Conservation (phyloP, 2,329 filamentous ascomycete species). For the Bertia moriformis region DNA sequence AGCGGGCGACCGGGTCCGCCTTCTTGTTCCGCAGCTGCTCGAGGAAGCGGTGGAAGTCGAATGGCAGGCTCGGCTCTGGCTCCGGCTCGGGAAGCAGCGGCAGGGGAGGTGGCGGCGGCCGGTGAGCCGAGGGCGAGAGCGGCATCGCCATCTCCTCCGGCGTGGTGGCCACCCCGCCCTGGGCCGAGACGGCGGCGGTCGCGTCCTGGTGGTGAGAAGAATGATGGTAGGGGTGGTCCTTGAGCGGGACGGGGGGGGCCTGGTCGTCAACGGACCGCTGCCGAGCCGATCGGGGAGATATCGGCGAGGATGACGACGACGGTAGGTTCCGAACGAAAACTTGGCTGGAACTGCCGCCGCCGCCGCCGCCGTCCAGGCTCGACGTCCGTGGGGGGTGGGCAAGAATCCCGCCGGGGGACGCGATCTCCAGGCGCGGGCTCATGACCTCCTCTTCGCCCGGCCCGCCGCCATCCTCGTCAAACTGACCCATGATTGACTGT, state of each 20-base stretch:
- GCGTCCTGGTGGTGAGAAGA: too few relatives aligned
- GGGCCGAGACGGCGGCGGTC: conserved; percentile 21
- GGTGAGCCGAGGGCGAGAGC: conserved; percentile 31
- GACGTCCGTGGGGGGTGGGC: conserved; percentile 73
- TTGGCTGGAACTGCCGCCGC: conserved; percentile 16
- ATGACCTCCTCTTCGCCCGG: conserved; percentile 72
- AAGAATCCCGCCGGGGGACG: conserved; percentile 52
- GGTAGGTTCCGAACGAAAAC: conserved; percentile 8
- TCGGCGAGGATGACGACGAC: background rate
- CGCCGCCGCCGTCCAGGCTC: conserved; percentile 63
- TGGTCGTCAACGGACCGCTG: too few relatives aligned
- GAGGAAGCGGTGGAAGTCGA: conserved; percentile 93
- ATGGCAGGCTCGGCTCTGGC: conserved; percentile 73
- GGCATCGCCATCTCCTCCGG: conserved; percentile 8
- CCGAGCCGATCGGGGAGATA: too few relatives aligned
- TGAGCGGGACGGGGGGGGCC: conserved; percentile 5
- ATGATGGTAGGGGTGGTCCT: conserved; percentile 24
- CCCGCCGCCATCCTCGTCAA: conserved; percentile 62
- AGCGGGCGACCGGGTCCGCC: conserved; percentile 93
- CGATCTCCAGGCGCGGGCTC: conserved; percentile 72
- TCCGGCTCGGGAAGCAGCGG: conserved; percentile 61
- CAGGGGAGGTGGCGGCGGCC: too few relatives aligned
- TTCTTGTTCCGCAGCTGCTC: conserved; percentile 92
- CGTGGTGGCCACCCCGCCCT: conserved; percentile 3
- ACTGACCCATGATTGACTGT: conserved; percentile 95